phyloP scores from a whole-genome alignment of 163 green algal species.

The Scenedesmus sp. region DNA sequence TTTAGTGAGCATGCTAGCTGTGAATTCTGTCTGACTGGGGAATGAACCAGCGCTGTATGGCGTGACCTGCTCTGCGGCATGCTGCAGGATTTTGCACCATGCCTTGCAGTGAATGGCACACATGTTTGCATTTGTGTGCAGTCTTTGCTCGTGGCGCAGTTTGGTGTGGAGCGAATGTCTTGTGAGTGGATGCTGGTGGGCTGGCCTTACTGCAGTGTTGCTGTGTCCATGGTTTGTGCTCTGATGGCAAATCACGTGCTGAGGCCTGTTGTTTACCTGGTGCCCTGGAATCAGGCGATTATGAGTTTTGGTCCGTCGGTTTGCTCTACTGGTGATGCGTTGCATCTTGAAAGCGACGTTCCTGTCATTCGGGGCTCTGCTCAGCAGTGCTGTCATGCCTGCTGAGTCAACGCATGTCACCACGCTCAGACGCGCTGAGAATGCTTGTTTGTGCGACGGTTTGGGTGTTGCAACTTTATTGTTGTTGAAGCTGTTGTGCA shows the following conservation, averaged over 20 bases:
- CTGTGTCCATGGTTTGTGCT: not conserved
- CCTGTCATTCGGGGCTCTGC: not conserved
- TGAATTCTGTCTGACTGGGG: no score
- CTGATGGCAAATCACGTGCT: not conserved
- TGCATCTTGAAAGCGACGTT: not conserved
- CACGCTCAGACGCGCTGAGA: not conserved
- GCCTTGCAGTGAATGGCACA: no score
- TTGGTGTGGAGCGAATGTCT: not conserved
- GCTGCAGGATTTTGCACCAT: no score
- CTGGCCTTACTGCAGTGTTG: not conserved
- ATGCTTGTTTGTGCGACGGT: not conserved
- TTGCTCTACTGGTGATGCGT: not conserved
- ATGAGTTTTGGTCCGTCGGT: not conserved
- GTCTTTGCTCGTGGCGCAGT: no score
- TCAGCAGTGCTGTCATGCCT: not conserved
- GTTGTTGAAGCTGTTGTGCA: not conserved
- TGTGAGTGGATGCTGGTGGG: not conserved
- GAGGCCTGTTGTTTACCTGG: not conserved
- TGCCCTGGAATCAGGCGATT: not conserved
- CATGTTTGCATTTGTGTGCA: no score
- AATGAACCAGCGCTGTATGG: no score
- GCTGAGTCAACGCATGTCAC: slow-evolving; percentile 2
- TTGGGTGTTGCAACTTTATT: not conserved
- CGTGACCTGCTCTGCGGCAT: no score
- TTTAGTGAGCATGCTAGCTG: no score